Evolutionary conservation across 1,139 yeast genomes (phyloP).

Genomic region (Wickerhamomyces sp.): DNA sequence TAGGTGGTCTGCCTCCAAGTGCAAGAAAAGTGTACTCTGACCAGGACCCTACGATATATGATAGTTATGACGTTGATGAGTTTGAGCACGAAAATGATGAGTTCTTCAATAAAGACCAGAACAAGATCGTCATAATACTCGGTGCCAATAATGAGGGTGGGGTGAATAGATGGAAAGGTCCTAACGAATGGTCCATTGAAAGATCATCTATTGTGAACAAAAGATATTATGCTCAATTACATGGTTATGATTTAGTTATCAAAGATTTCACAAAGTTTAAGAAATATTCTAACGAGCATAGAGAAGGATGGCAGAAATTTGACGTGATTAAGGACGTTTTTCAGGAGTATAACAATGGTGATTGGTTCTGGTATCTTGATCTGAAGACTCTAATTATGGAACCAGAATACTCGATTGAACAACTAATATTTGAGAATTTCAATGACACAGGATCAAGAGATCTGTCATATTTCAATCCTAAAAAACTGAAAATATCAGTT

Average conservation of each 20-base stretch:
- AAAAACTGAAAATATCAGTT: conserved; percentile 19
- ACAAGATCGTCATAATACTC: conserved; percentile 29
- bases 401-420: conserved; percentile 29
- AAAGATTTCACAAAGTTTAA: conserved; percentile 30
- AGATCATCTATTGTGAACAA: conserved; percentile 30
- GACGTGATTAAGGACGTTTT: conserved; percentile 29
- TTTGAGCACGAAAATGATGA: conserved; percentile 3
- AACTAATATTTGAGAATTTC: conserved; percentile 26
- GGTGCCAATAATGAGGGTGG: conserved; percentile 34
- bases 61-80: conserved; percentile 10
- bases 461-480: conserved; percentile 30
- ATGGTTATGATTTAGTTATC: conserved; percentile 31
- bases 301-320: conserved; percentile 36
- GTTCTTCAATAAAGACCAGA: conserved; percentile 13
- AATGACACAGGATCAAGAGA: conserved; percentile 25
- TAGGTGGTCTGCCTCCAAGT: conserved; percentile 23
- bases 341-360: conserved; percentile 27
- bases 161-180: conserved; percentile 31
- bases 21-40: conserved; percentile 13
- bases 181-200: conserved; percentile 33
- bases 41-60: conserved; percentile 11
- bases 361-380: conserved; percentile 36
- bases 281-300: conserved; percentile 30
- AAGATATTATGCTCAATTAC: conserved; percentile 29
- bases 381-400: conserved; percentile 33